Evolutionary conservation across 495 filamentous ascomycete genomes (phyloP), one percentile per base, ranked within the genome.

Genomic region (Cladorrhinum samala): DNA sequence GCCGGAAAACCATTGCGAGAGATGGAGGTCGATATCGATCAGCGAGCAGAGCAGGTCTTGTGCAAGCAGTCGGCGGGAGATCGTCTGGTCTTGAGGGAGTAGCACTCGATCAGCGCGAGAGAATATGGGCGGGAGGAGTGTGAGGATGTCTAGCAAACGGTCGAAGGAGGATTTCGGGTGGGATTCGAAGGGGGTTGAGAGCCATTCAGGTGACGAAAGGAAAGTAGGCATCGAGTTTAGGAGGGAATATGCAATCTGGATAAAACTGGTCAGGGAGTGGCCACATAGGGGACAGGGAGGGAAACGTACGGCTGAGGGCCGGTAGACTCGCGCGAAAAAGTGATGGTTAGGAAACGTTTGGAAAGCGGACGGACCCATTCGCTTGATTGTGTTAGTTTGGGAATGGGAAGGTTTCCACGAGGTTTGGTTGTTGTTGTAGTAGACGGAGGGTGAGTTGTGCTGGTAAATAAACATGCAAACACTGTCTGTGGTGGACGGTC

Each of bases 301-400:
- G 18, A 14, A 14, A 64, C 72, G 55, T 57, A 72, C 74, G 23
- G 70, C 72, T 37, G 55, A 69, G 33, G 63, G 72, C 7, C 73
- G 70, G 39, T 72, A 77, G 18, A 76, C 67, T 1, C 75, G 68
- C 19, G 66, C 72, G 45, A 76, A 76, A 54, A 76, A 77, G 57
- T 77, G 73, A 52, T 77, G 75, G 8, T 65, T 61, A 3, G 75
- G 75, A 44, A 77, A 77, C 0, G 56, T 52, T 19, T 65, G 68
- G 21, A 75, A 76, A 27, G 52, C 53, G 1, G 58, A 51, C 2
- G 75, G 73, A 1, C 73, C 75, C 9, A 58, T 60, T n/a, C 64
- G 61, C 14, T 69, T 61, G 38, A 75, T 62, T 5, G 40, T 27
- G 42, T 73, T 67, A 50, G 53, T 30, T 16, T 65, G 54, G 13